Conservation (phyloP, 495 filamentous ascomycete species). For the Aspergillus mulundensis region DNA sequence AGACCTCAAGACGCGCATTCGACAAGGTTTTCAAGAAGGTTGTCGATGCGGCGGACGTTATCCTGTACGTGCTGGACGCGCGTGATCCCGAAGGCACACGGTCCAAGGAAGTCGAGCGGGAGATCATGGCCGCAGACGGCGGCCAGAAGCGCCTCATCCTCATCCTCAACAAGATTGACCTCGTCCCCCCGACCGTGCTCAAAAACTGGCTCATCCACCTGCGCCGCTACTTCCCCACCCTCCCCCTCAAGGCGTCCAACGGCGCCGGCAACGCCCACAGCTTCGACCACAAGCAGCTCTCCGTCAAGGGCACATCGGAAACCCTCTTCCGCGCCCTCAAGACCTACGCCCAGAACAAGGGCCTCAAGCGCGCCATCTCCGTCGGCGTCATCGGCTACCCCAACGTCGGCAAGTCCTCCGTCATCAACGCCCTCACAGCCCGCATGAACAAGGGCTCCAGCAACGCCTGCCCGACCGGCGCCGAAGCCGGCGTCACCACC, state of each 20-base stretch:
- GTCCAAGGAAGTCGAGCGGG: slow-evolving; percentile 83
- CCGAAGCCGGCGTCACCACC: slow-evolving; percentile 92
- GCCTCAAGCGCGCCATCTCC: slow-evolving; percentile 82
- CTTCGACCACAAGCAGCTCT: slow-evolving; percentile 88
- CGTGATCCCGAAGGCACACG: slow-evolving; percentile 88
- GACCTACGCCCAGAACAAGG: slow-evolving; percentile 76
- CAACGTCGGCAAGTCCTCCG: slow-evolving; percentile 95
- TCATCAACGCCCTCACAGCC: slow-evolving; percentile 89
- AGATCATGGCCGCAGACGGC: slow-evolving; percentile 77
- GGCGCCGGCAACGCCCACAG: slow-evolving; percentile 81
- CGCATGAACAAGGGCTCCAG: slow-evolving; percentile 64
- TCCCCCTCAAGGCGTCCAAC: slow-evolving; percentile 83
- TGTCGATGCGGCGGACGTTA: slow-evolving; percentile 81
- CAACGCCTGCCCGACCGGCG: slow-evolving; percentile 79
- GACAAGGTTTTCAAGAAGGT: slow-evolving; percentile 96
- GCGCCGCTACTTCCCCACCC: slow-evolving; percentile 85
- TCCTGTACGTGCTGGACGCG: slow-evolving; percentile 93
- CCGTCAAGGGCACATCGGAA: slow-evolving; percentile 78
- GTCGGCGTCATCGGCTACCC: slow-evolving; percentile 96
- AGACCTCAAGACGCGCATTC: slow-evolving; percentile 78
- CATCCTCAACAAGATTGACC: slow-evolving; percentile 95
- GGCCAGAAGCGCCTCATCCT: slow-evolving; percentile 88
- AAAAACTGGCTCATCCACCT: slow-evolving; percentile 82
- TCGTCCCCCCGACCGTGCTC: slow-evolving; percentile 75
- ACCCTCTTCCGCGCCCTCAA: slow-evolving; percentile 90